A percentile compares a stretch with the other conserved stretches of the same genome.
Evolutionary conservation across 805 yeast genomes (phyloP).

Genomic region (Komagataella pseudopastoris): DNA sequence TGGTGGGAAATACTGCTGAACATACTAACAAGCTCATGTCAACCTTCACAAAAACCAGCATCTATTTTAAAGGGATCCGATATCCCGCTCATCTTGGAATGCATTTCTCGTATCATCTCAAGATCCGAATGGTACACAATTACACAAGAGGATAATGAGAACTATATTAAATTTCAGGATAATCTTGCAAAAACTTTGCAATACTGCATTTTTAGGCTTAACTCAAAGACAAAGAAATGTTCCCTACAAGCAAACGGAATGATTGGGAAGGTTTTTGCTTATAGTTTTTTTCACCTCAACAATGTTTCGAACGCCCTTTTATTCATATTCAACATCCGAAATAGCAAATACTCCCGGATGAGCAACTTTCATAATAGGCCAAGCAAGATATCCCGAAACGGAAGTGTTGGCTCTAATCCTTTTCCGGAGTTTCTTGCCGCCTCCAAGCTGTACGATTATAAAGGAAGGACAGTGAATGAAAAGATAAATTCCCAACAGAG

Average conservation of each 20-base stretch:
- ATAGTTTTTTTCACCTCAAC: conserved; percentile 40
- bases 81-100: conserved; percentile 38
- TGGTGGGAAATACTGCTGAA: conserved; percentile 43
- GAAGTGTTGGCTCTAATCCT: not conserved
- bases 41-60: conserved; percentile 7
- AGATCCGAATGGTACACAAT: conserved; percentile 29
- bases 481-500: conserved; percentile 11
- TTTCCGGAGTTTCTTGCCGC: conserved; percentile 12
- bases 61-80: conserved; percentile 26
- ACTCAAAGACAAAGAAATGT: conserved; percentile 25
- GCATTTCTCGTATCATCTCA: conserved; percentile 34
- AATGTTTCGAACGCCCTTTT: conserved; percentile 42
- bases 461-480: conserved; percentile 6
- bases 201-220: conserved; percentile 32
- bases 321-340: conserved; percentile 34
- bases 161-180: conserved; percentile 14
- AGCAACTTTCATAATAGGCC: not conserved
- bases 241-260: conserved; percentile 51
- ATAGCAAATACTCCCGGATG: not conserved
- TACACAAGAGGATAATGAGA: conserved; percentile 8
- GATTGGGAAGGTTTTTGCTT: conserved; percentile 59
- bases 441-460: conserved; percentile 9
- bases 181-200: conserved; percentile 39
- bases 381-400: not conserved
- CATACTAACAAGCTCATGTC: conserved; percentile 14